Percentiles rank a stretch among this genome's conserved stretches.
Conservation (phyloP, 805 yeast species). For the Pichia membranifaciens region DNA sequence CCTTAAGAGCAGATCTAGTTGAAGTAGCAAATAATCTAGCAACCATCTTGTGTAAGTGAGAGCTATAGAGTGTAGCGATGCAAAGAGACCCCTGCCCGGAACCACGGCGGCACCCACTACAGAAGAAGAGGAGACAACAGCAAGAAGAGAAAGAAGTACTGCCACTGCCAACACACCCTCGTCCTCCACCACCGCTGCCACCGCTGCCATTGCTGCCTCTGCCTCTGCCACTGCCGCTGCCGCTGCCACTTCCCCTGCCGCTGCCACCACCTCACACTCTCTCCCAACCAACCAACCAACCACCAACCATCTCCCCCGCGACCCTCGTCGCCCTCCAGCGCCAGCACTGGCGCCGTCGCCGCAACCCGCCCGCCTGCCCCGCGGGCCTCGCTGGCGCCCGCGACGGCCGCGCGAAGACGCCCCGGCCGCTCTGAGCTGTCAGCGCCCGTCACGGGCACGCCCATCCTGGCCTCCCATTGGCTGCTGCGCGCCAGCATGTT, state of each 20-base stretch:
- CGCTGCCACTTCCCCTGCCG: not conserved
- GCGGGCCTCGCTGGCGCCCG: not conserved
- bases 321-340: not conserved
- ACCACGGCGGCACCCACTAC: not conserved
- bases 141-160: slow-evolving; percentile 2
- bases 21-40: slow-evolving; percentile 56
- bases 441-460: not conserved
- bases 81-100: not conserved
- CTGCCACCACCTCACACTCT: not conserved
- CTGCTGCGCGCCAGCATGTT: not conserved
- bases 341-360: not conserved
- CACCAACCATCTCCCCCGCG: too few relatives aligned
- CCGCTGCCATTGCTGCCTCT: not conserved
- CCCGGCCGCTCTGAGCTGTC: not conserved
- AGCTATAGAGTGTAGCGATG: slow-evolving; percentile 9
- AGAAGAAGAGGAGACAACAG: not conserved
- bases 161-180: not conserved
- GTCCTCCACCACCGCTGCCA: not conserved
- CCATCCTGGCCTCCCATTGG: not conserved
- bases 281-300: not conserved
- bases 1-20: slow-evolving; percentile 83
- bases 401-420: not conserved
- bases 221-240: not conserved
- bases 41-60: slow-evolving; percentile 27
- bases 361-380: not conserved